Evolutionary conservation across 2,329 filamentous ascomycete genomes (phyloP).

Genomic region (Aspergillus sp.): DNA sequence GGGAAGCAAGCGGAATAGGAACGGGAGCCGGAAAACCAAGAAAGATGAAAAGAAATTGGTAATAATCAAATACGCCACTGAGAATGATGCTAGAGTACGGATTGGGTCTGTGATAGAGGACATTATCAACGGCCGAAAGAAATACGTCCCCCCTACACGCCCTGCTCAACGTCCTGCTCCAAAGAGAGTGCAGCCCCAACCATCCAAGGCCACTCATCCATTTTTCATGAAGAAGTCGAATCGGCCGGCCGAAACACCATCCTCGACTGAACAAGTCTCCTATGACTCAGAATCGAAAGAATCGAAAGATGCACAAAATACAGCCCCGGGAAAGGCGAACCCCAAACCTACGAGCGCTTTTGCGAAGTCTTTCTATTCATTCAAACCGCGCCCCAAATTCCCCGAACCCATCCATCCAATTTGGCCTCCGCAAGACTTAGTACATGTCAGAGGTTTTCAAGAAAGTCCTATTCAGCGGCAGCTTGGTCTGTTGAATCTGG

Average conservation of each 20-base stretch:
- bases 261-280: not conserved
- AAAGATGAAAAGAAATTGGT: conserved; percentile 38
- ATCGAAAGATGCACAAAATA: not conserved
- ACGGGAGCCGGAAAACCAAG: conserved; percentile 28
- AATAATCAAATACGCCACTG: conserved; percentile 56
- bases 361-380: conserved; percentile 8
- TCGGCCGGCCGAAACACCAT: conserved; percentile 10
- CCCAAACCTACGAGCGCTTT: no score
- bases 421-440: conserved; percentile 34
- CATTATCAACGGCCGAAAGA: conserved; percentile 49
- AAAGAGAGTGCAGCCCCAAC: conserved; percentile 7
- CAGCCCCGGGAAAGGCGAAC: not conserved
- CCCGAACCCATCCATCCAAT: conserved; percentile 29
- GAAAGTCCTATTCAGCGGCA: not conserved
- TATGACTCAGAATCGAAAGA: not conserved
- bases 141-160: conserved; percentile 17
- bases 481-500: conserved; percentile 2
- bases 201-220: conserved; percentile 56
- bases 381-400: conserved; percentile 21
- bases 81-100: conserved; percentile 39
- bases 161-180: conserved; percentile 13
- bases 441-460: conserved; percentile 48
- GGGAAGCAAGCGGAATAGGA: conserved; percentile 31
- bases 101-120: conserved; percentile 59
- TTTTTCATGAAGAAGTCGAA: conserved; percentile 61